Evolutionary conservation across 2,329 filamentous ascomycete genomes (phyloP), one percentile per base, ranked within the genome.

Genomic region (Apiospora kogelbergensis): DNA sequence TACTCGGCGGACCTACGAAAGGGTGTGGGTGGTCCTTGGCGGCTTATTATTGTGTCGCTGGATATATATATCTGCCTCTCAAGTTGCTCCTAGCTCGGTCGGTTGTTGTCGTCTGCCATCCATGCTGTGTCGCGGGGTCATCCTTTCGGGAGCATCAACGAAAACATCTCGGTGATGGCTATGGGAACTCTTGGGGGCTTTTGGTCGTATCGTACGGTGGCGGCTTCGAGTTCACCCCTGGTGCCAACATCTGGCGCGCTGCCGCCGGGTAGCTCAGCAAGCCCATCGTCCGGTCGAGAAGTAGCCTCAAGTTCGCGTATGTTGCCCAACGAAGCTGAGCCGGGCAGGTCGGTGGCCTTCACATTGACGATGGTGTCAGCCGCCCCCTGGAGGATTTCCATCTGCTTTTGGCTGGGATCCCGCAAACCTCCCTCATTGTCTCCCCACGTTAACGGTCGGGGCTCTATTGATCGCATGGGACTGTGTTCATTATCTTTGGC

Each of bases 291-390:
- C 26, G 5, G 10, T 37, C 22, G 26, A 30, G 44, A 40, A 0
- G 45, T 41, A 4, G 42, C 15, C 26, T 53, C 42, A 3, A 66
- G 20, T 17, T 33, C 45, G 30, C 41, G n/a, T 24, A 17, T 3
- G 13, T 46, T 15, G 9, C 44, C 65, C 44, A 37, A 13, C 11
- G 22, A 26, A 20, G 37, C 17, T 11, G 37, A 65, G 0, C n/a
- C 22, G 4, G 30, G 42, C n/a, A 53, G 44, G 15, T 46, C 65
- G 9, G 65, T 17, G 13, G 65, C 33, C 20, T 37, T 66, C 17
- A 45, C 41, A 6, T 45, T 65, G 63, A 65, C 63, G 7, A 65
- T 65, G 63, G 63, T 65, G 63, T 65, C 63, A 15, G 41, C 63
- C 2, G 44, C 30, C 10, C 33, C 44, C 42, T 48, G 42, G 1